Percentiles rank a stretch among this genome's conserved stretches.
phyloP scores from a whole-genome alignment of 192 early-diverging fungal genomes.

The Coemansia sp. region DNA sequence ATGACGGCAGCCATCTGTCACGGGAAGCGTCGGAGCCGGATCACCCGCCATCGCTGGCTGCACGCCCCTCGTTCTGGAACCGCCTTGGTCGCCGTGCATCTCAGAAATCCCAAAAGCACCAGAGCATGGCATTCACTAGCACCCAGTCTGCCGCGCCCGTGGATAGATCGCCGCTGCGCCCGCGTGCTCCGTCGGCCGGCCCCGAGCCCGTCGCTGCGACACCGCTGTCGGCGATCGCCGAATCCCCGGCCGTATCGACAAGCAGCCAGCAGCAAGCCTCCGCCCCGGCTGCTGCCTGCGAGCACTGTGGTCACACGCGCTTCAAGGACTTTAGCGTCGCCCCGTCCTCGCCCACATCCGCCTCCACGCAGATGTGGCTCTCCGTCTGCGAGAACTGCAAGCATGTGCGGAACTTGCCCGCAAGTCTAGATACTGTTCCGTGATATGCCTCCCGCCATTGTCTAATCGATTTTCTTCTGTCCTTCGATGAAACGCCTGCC shows the following conservation, averaged over 20 bases:
- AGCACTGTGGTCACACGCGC: slow-evolving; percentile 23
- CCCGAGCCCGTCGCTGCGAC: neutral
- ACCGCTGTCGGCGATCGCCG: slow-evolving; percentile 4
- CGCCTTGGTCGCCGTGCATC: slow-evolving; percentile 20
- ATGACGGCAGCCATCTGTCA: neutral
- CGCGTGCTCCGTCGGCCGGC: slow-evolving; percentile 3
- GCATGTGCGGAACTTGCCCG: slow-evolving; percentile 34
- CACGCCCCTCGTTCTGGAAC: slow-evolving; percentile 29
- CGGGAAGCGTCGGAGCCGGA: too few relatives aligned
- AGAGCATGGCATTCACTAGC: neutral
- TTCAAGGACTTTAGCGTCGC: slow-evolving; percentile 40
- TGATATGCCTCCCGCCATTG: neutral
- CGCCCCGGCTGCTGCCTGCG: slow-evolving; percentile 4
- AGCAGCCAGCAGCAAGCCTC: neutral
- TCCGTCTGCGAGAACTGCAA: slow-evolving; percentile 39
- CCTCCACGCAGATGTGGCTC: slow-evolving; percentile 3
- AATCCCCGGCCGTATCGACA: neutral
- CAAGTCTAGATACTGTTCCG: neutral
- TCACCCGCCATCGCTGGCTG: slow-evolving; percentile 1
- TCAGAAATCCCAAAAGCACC: slow-evolving; percentile 29
- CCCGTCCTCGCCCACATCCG: neutral
- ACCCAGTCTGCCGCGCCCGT: neutral
- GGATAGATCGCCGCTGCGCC: neutral
- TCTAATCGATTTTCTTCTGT: neutral
- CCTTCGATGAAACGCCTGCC: neutral